Conservation (phyloP, 2,329 filamentous ascomycete genomes). For the Alternaria sp. region DNA sequence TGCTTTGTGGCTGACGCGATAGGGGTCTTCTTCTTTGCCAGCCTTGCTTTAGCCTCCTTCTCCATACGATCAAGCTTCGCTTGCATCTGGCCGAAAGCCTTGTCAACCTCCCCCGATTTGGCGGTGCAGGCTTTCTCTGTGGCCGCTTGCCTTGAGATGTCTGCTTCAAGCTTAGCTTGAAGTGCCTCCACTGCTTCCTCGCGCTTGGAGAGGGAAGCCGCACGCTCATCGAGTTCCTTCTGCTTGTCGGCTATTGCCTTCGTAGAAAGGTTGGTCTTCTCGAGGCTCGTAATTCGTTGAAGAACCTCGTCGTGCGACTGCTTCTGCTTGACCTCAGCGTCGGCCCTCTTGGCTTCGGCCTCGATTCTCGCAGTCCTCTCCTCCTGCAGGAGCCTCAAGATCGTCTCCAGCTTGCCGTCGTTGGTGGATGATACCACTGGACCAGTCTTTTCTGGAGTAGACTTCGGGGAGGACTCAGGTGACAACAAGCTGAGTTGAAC, state of each 20-base stretch:
- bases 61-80: neutral
- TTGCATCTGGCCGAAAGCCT: neutral
- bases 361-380: neutral
- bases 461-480: neutral
- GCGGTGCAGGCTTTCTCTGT: neutral
- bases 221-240: neutral
- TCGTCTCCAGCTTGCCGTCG: neutral
- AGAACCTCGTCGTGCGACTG: neutral
- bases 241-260: neutral
- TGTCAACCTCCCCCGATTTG: neutral
- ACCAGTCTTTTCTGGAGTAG: neutral
- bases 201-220: neutral
- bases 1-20: neutral
- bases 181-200: neutral
- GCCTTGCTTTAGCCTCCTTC: neutral
- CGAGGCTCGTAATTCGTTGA: neutral
- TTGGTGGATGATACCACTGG: neutral
- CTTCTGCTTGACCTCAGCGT: neutral
- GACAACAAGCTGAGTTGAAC: neutral
- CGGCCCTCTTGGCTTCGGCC: neutral
- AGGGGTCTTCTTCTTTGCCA: neutral
- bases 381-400: neutral
- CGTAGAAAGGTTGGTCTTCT: neutral
- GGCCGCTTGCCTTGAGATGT: neutral
- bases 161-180: neutral